Conservation (phyloP, 108 stramenopile genomes). For the Mayamaea pseudoterrestris region DNA sequence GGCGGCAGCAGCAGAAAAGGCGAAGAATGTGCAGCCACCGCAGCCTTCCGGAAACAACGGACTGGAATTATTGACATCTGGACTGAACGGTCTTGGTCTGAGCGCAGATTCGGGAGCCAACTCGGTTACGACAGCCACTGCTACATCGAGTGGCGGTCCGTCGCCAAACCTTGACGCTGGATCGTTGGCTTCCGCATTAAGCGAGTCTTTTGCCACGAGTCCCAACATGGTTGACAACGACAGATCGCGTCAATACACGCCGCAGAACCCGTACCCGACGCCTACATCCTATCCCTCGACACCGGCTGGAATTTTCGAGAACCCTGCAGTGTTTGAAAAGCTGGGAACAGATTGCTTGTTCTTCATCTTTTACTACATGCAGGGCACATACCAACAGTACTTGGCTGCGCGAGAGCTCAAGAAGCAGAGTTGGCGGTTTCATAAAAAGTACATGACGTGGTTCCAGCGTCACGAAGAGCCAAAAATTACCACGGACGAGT, state of each 20-base stretch:
- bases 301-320: constrained; percentile 83
- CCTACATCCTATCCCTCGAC: constrained; percentile 81
- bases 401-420: constrained; percentile 96
- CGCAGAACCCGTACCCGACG: constrained; percentile 88
- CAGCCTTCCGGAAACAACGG: constrained; percentile 10
- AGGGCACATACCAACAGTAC: constrained; percentile 97
- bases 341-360: constrained; percentile 96
- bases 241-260: constrained; percentile 62
- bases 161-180: background rate
- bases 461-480: constrained; percentile 97
- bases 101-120: background rate
- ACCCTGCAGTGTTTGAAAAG: constrained; percentile 91
- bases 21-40: constrained; percentile 24
- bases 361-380: constrained; percentile 98
- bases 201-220: constrained; percentile 67
- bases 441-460: constrained; percentile 99
- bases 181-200: constrained; percentile 20
- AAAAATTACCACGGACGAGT: constrained; percentile 93
- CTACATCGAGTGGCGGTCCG: constrained; percentile 11
- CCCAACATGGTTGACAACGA: constrained; percentile 55
- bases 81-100: constrained; percentile 50
- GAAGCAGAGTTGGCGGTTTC: constrained; percentile 97
- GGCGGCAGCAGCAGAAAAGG: constrained; percentile 28
- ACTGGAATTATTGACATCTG: constrained; percentile 35
- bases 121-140: background rate